Percentiles rank a stretch among this genome's conserved stretches.
These are phyloP conservation scores for Nemania sp. DNA, from an alignment of 2,329 filamentous ascomycete species.

Conservation along the genomic window DNA sequence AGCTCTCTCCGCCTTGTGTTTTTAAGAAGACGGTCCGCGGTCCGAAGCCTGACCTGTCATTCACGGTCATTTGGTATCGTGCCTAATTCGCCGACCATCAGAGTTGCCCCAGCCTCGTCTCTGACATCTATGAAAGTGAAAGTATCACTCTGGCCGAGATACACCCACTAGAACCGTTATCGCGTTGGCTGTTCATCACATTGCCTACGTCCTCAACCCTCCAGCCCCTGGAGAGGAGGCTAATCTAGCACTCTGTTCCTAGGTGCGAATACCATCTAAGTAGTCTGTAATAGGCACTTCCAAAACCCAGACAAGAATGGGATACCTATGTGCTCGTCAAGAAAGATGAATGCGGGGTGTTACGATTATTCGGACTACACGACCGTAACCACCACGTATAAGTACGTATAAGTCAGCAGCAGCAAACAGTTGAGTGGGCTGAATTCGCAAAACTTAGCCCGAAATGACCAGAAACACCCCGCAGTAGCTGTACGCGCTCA, in stretches of 20 bases:
- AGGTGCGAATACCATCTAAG: too few species aligned
- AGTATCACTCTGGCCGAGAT: too few species aligned
- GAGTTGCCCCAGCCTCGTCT: not conserved
- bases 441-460: not conserved
- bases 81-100: conserved; percentile 6
- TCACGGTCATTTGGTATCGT: not conserved
- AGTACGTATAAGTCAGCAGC: not conserved
- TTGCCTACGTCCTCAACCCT: too few species aligned
- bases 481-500: too few species aligned
- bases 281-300: too few species aligned
- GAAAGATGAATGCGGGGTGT: too few species aligned
- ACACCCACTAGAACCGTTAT: not conserved
- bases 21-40: conserved; percentile 8
- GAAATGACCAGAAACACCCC: conserved; percentile 1
- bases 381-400: too few species aligned
- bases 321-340: too few species aligned
- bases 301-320: too few species aligned
- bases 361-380: too few species aligned
- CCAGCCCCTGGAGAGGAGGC: too few species aligned
- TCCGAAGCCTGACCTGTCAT: conserved; percentile 13
- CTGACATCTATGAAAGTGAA: not conserved
- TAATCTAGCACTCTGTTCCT: too few species aligned
- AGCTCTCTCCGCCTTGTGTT: not conserved
- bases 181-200: not conserved
- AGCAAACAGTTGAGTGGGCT: conserved; percentile 1